A percentile compares a stretch with the other conserved stretches of the same genome.
Conservation (phyloP, 2,329 filamentous ascomycete genomes). For the Sporothrix sp. region DNA sequence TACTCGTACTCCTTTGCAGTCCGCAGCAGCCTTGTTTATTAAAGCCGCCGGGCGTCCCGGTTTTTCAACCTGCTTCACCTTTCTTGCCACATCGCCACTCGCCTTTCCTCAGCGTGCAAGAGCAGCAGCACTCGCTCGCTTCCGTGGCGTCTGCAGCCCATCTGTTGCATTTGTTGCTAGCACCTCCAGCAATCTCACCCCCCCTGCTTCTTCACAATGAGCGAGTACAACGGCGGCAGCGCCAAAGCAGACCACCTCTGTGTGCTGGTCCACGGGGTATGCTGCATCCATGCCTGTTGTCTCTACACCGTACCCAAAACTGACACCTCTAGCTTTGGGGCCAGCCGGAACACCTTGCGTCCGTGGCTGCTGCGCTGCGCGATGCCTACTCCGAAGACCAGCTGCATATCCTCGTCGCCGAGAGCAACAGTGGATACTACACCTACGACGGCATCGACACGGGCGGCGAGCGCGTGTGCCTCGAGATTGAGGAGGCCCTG, state of each 20-base stretch:
- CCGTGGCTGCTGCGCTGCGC: slow-evolving; percentile 56
- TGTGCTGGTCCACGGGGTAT: slow-evolving; percentile 67
- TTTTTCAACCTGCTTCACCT: neutral
- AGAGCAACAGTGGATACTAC: slow-evolving; percentile 63
- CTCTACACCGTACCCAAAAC: too few species aligned
- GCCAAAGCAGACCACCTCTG: slow-evolving; percentile 58
- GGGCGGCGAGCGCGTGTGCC: slow-evolving; percentile 56
- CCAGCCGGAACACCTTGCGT: slow-evolving; percentile 62
- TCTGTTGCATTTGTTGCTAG: neutral
- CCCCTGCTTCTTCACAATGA: slow-evolving; percentile 21
- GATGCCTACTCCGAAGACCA: slow-evolving; percentile 50
- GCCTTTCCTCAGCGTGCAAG: neutral
- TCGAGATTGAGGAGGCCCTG: slow-evolving; percentile 57
- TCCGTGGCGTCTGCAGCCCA: neutral
- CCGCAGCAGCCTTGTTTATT: too few species aligned
- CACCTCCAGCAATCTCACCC: neutral
- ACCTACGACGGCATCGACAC: slow-evolving; percentile 62
- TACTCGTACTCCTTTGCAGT: too few species aligned
- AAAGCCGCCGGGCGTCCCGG: neutral
- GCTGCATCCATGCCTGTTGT: neutral
- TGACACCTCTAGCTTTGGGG: slow-evolving; percentile 84
- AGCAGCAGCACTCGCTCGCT: neutral
- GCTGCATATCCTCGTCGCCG: slow-evolving; percentile 60
- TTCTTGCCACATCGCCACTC: neutral
- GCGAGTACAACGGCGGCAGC: slow-evolving; percentile 43